Base-by-base conservation (phyloP, 345 rosid genomes). In the Gossypium rotundifolium region DNA sequence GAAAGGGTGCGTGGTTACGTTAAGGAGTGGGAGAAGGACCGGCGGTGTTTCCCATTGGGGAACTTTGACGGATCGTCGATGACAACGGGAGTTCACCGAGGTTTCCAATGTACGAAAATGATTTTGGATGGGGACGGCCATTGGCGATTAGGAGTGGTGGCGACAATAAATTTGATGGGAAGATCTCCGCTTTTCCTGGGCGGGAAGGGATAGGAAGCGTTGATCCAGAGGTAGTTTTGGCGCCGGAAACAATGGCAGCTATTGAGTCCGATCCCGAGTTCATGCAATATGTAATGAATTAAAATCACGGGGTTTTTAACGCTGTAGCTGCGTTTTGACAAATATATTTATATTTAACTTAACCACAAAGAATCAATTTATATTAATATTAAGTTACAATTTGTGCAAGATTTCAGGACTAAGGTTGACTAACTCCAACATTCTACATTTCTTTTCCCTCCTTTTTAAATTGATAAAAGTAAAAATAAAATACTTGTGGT, bases 181-280 rank as follows among this genome's bases (percentile, higher is more conserved):
- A 95, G 88, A 92, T 95, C 72, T 95, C 98, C 23, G 99, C 98
- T n/a, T 95, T 93, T 73, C 99, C 99, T 0, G 99, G 99, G 52
- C 77, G 90, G 57, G 96, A 83, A 27, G 97, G 96, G 4, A 85
- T 83, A 13, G 96, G 99, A 0, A 87, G 79, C n/a, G 89, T 93
- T 1, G 99, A 93, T 83, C 86, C 91, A 33, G 99, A 95, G 78
- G 96, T 95, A 46, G 68, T 95, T 10, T 70, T 95, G 76, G 72
- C 93, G 69, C 99, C 99, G 38, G 91, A 81, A 79, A 89, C 98
- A 5, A 88, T 91, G 99, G 90, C 89, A 23, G 87, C 75, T 65
- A 81, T 95, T 48, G 97, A 93, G 72, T 74, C 81, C 0, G 99
- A 95, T 77, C 7, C 1, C 6, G 99, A 95, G 77, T 91, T 95